phyloP scores from a whole-genome alignment of 208 protist genomes.

The Wallacemonas sp. region DNA sequence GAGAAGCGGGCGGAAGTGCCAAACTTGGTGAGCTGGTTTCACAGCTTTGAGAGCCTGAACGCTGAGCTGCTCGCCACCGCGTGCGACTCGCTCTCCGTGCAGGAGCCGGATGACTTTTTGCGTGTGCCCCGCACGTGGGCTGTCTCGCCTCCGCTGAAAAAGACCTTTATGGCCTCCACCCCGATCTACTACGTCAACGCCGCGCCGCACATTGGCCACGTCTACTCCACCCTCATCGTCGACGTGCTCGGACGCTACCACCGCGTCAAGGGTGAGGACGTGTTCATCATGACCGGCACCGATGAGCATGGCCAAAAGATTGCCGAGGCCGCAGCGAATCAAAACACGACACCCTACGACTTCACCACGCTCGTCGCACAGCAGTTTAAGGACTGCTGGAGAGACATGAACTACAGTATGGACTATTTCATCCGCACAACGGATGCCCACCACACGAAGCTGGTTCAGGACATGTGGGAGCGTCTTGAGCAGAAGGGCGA shows the following conservation, averaged over 20 bases:
- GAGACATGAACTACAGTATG: slow-evolving; percentile 86
- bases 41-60: slow-evolving; percentile 45
- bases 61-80: slow-evolving; percentile 62
- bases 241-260: slow-evolving; percentile 91
- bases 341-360: slow-evolving; percentile 73
- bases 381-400: slow-evolving; percentile 92
- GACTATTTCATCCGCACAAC: slow-evolving; percentile 98
- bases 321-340: slow-evolving; percentile 83
- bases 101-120: slow-evolving; percentile 83
- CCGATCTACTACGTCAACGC: slow-evolving; percentile 94
- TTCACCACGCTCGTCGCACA: slow-evolving; percentile 91
- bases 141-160: slow-evolving; percentile 59
- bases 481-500: slow-evolving; percentile 88
- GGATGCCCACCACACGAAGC: slow-evolving; percentile 76
- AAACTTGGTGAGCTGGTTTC: slow-evolving; percentile 73
- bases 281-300: slow-evolving; percentile 96
- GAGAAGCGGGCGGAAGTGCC: slow-evolving; percentile 47
- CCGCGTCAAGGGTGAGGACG: slow-evolving; percentile 77
- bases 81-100: slow-evolving; percentile 68
- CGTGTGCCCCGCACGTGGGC: slow-evolving; percentile 69
- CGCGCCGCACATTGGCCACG: slow-evolving; percentile 92
- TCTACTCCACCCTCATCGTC: slow-evolving; percentile 89
- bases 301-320: slow-evolving; percentile 99
- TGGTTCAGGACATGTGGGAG: slow-evolving; percentile 89
- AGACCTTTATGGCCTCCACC: slow-evolving; percentile 88